A percentile compares a stretch with the other conserved stretches of the same genome.
Evolutionary conservation across 768 basidiomycete genomes (phyloP).

Genomic region (Pisolithus tinctorius): DNA sequence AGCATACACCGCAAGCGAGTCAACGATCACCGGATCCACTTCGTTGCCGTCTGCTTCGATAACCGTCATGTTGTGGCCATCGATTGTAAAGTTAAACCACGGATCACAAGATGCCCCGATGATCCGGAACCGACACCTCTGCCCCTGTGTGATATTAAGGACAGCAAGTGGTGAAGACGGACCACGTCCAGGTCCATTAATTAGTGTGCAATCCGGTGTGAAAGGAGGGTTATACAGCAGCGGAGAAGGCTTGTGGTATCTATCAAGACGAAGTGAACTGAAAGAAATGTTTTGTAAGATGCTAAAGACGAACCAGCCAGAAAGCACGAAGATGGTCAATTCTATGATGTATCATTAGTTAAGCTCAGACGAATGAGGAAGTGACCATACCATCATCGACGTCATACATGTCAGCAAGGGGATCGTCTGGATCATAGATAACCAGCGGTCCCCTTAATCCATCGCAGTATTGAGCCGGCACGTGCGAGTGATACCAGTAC

Average conservation of each 20-base stretch:
- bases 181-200: slow-evolving; percentile 41
- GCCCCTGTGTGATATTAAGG: slow-evolving; percentile 32
- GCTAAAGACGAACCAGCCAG: slow-evolving; percentile 35
- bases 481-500: slow-evolving; percentile 45
- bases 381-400: slow-evolving; percentile 34
- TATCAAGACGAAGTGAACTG: not conserved
- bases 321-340: slow-evolving; percentile 35
- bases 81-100: slow-evolving; percentile 28
- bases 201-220: slow-evolving; percentile 33
- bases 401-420: slow-evolving; percentile 35
- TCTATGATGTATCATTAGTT: slow-evolving; percentile 18
- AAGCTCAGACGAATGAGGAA: not conserved
- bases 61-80: slow-evolving; percentile 31
- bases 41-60: slow-evolving; percentile 40
- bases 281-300: not conserved
- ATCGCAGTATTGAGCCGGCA: slow-evolving; percentile 34
- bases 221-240: slow-evolving; percentile 15
- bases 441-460: slow-evolving; percentile 37
- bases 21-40: slow-evolving; percentile 28
- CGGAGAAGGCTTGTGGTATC: slow-evolving; percentile 23
- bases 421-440: slow-evolving; percentile 42
- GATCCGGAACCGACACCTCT: slow-evolving; percentile 35
- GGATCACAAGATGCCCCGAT: slow-evolving; percentile 29
- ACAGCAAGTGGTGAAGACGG: slow-evolving; percentile 29
- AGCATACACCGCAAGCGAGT: slow-evolving; percentile 37